These are phyloP conservation scores for Puccinia hordei DNA, from an alignment of 1,284 basidiomycete species.

Conservation along the genomic window DNA sequence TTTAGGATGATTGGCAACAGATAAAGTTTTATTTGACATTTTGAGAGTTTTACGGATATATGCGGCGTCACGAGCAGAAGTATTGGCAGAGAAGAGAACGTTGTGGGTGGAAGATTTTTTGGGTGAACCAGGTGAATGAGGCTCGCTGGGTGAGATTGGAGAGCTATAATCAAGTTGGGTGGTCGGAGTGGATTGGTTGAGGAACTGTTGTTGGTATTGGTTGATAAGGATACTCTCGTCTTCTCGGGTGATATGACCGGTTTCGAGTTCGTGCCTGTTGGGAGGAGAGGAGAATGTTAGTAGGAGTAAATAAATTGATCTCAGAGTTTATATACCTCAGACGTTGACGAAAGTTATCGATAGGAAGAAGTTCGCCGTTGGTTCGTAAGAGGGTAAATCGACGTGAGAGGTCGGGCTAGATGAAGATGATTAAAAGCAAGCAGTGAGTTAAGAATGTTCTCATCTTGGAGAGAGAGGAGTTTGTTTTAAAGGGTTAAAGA, in stretches of 20 bases:
- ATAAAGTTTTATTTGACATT: neutral
- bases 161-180: neutral
- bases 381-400: constrained; percentile 40
- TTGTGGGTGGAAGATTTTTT: constrained; percentile 8
- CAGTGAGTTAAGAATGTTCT: too few species aligned
- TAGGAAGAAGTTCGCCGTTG: constrained; percentile 32
- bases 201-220: constrained; percentile 34
- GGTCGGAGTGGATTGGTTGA: neutral
- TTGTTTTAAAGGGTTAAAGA: neutral
- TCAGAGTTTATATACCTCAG: constrained; percentile 9
- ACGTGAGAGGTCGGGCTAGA: constrained; percentile 41
- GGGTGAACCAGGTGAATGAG: neutral
- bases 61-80: constrained; percentile 32
- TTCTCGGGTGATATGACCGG: constrained; percentile 28
- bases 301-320: neutral
- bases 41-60: constrained; percentile 32
- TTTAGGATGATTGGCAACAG: neutral
- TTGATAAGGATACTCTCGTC: constrained; percentile 38
- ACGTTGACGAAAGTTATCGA: constrained; percentile 22
- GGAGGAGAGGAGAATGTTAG: neutral
- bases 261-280: constrained; percentile 21
- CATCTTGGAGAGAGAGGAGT: neutral
- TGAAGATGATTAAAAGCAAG: neutral
- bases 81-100: constrained; percentile 12
- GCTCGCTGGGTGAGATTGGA: neutral